Base-by-base conservation (phyloP, 805 yeast genomes). In the Zygoascus bituminiphila region DNA sequence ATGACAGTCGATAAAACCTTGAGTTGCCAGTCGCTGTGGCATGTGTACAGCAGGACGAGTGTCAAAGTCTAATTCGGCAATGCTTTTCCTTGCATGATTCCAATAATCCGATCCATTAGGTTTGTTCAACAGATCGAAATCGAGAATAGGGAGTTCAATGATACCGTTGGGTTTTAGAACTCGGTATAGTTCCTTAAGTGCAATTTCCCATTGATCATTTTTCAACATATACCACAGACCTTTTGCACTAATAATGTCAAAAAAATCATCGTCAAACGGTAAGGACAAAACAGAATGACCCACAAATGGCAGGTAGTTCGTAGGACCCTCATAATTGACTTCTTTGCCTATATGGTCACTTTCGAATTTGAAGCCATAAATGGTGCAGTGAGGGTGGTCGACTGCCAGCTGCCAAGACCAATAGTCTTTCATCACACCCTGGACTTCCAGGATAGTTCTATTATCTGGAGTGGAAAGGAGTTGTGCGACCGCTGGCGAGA, bases 321-420 rank as follows among this genome's bases (percentile, higher is more conserved):
- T 45, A 1, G 66, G 66, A 7, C 65, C 66, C 22, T 52, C 57
- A 41, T 54, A 50, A 25, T 46, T 46, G 6, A 50, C 46, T 20
- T 42, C 37, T 21, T 46, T 41, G n/a, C 51, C 46, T 9, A 14
- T 5, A n/a, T 39, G n/a, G 10, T 21, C 26, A 7, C 33, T 44
- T 25, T 56, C 56, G 25, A 53, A 46, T 25, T 59, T 58, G 46
- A 57, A 56, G 26, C 67, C 66, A 40, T 62, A 62, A 14, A 62
- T 57, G 41, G 51, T 51, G 25, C 63, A 52, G 21, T 54, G 48
- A 1, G 66, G 66, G 38, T 49, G 52, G 42, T 62, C 67, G 24
- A 62, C 44, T 9, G 66, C 67, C 36, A 62, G 21, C 42, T 62
- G 63, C 66, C 66, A 62, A 4, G 63, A 57, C 66, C 66, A 62